phyloP scores from a whole-genome alignment of 441 rosid genomes.

The Mallotus japonicus region DNA sequence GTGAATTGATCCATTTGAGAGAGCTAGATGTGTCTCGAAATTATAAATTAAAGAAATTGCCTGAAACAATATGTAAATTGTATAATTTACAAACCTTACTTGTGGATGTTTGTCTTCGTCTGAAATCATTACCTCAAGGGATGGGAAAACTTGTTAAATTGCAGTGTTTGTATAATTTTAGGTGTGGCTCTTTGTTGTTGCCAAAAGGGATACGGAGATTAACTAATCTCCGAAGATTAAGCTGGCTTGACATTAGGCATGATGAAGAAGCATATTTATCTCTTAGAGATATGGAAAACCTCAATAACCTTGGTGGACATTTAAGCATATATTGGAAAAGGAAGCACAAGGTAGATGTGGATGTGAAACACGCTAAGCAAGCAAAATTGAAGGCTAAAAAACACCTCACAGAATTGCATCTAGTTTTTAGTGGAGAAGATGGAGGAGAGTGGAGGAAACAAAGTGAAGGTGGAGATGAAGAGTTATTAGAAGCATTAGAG shows the following conservation, averaged over 20 bases:
- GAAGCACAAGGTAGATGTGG: neutral
- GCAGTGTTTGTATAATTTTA: neutral
- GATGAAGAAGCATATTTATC: neutral
- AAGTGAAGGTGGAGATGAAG: too few relatives aligned
- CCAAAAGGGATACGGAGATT: constrained; percentile 4
- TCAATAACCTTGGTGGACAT: too few relatives aligned
- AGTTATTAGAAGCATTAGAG: too few relatives aligned
- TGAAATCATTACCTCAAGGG: neutral
- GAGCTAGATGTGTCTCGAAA: too few relatives aligned
- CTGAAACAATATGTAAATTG: too few relatives aligned
- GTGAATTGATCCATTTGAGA: too few relatives aligned
- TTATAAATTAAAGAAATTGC: too few relatives aligned
- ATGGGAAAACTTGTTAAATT: neutral
- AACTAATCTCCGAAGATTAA: neutral
- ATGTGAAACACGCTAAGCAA: neutral
- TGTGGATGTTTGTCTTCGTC: neutral
- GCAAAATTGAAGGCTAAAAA: neutral
- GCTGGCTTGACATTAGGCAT: neutral
- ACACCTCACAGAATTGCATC: neutral
- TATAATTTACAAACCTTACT: neutral
- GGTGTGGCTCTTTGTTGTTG: neutral
- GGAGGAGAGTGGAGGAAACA: neutral
- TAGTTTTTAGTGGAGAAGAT: neutral
- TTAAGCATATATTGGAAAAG: neutral
- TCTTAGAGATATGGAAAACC: too few relatives aligned